Evolutionary conservation across 2,329 filamentous ascomycete genomes (phyloP), one percentile per base, ranked within the genome.

Genomic region (Scytalidium sp.): DNA sequence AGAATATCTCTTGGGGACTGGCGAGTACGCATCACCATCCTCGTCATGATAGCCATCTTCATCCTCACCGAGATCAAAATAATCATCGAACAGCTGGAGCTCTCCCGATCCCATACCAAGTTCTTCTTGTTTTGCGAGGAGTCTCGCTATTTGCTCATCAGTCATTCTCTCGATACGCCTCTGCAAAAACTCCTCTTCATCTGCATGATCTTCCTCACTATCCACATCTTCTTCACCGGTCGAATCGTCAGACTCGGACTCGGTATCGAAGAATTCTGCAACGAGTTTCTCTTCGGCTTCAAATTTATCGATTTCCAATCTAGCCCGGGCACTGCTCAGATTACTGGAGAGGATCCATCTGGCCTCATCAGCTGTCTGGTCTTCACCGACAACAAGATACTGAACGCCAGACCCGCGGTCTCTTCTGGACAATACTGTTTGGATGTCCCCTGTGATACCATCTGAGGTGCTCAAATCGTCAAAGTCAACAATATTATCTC

Each of bases 111-210:
- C 78, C 41, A 88, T 69, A 8, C 85, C 85, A 3, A 88, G 70
- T 61, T 84, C 80, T 64, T 82, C 77, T 60, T 84, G 79, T 62
- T 83, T 84, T 46, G 78, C 71, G 23, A 87, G 65, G 20, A 85
- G 67, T 36, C 76, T 72, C 36, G 85, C 84, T 36, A 88, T 70
- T 19, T 78, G 74, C 63, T 85, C 83, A 54, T 90, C 78, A 72
- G 64, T 84, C 82, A 59, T 88, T 4, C 63, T 58, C 13, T 67
- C 67, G 19, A 63, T 64, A 43, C 64, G 62, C 25, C 54, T 54
- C 49, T 62, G 57, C n/a, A 57, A 21, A n/a, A 60, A 20, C 21
- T 76, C 60, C 53, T 71, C 71, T 22, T 69, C 67, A 43, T 71
- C 67, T 42, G 68, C 67, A 3, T 70, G 67, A 9, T 73, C 68